A percentile compares a stretch with the other conserved stretches of the same genome.
Conservation (phyloP, 805 yeast genomes). For the Lipomyces anomalus region DNA sequence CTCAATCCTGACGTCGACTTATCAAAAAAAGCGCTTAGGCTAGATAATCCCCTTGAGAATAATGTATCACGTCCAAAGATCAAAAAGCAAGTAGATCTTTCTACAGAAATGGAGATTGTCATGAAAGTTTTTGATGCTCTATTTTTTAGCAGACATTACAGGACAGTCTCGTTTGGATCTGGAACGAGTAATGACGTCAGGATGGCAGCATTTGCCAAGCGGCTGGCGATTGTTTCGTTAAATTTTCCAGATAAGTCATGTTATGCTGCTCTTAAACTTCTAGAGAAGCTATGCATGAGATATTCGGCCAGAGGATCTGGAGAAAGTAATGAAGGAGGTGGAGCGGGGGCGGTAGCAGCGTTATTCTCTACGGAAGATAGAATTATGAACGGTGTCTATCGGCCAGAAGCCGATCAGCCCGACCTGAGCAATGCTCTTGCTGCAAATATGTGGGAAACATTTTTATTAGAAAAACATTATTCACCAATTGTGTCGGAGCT, state of each 20-base stretch:
- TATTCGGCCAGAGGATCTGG: conserved; percentile 40
- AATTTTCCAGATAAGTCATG: conserved; percentile 86
- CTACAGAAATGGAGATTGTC: conserved; percentile 82
- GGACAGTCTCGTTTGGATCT: conserved; percentile 20
- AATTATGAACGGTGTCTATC: conserved; percentile 71
- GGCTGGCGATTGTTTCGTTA: conserved; percentile 59
- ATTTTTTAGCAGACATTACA: conserved; percentile 56
- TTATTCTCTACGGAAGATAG: conserved; percentile 85
- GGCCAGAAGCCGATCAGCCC: conserved; percentile 57
- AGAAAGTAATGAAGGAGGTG: conserved; percentile 1
- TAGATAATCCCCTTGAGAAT: conserved; percentile 64
- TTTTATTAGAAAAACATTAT: conserved; percentile 73
- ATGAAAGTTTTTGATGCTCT: conserved; percentile 72
- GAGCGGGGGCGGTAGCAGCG: conserved; percentile 49
- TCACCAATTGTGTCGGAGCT: conserved; percentile 76
- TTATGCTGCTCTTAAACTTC: conserved; percentile 67
- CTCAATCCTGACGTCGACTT: conserved; percentile 81
- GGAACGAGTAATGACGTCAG: conserved; percentile 33
- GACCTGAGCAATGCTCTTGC: conserved; percentile 80
- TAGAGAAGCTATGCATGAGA: conserved; percentile 67
- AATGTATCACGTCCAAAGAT: background rate
- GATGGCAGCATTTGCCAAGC: conserved; percentile 73
- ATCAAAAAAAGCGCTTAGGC: conserved; percentile 70
- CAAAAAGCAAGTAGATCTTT: conserved; percentile 60
- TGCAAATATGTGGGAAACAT: conserved; percentile 86